A percentile compares a stretch with the other conserved stretches of the same genome.
Conservation (phyloP, 208 protist species). For the Acanthamoeba sp. region DNA sequence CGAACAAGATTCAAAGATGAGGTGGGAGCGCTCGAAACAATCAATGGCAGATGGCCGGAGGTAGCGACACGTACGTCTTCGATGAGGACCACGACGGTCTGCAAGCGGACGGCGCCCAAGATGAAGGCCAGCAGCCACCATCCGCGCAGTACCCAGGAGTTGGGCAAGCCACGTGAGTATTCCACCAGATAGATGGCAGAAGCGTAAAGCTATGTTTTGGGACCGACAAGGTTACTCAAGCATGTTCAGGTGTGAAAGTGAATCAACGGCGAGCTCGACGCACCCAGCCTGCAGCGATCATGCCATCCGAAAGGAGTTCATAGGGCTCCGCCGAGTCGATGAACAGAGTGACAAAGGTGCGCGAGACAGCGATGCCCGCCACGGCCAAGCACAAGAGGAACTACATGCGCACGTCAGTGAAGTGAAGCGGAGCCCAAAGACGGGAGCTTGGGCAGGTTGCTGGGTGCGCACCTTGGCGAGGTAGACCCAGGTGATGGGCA, state of each 20-base stretch:
- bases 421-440: too few species aligned
- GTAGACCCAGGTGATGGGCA: conserved; percentile 36
- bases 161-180: conserved; percentile 52
- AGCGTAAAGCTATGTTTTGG: conserved; percentile 6
- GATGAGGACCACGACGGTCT: conserved; percentile 62
- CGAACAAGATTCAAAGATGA: not conserved
- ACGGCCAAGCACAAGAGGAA: not conserved
- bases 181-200: not conserved
- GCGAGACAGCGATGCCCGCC: not conserved
- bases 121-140: conserved; percentile 71
- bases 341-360: not conserved
- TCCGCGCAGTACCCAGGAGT: conserved; percentile 44
- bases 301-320: conserved; percentile 55
- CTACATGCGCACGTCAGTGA: not conserved
- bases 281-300: conserved; percentile 35
- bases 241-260: not conserved
- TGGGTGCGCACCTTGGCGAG: conserved; percentile 50
- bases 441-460: too few species aligned
- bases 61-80: not conserved
- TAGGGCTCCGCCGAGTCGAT: conserved; percentile 18
- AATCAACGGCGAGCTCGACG: not conserved
- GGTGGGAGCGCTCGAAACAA: not conserved
- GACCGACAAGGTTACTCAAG: not conserved
- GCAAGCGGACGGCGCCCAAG: not conserved
- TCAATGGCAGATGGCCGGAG: not conserved